These are phyloP conservation scores for Thelonectria olida DNA, from an alignment of 2,329 filamentous ascomycete species.

Conservation along the genomic window DNA sequence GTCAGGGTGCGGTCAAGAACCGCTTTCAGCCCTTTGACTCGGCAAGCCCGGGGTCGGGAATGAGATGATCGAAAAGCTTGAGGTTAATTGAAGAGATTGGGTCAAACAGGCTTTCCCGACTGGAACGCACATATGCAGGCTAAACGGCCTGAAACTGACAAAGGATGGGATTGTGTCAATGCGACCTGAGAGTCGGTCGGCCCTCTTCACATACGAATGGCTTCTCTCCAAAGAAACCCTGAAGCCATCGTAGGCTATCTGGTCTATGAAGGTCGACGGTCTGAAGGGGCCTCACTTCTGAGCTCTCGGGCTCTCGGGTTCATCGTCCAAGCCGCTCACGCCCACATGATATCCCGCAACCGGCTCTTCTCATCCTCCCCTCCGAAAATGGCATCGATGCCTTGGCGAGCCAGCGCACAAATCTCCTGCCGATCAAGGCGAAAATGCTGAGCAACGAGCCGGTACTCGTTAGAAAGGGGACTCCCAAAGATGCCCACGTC, in stretches of 20 bases:
- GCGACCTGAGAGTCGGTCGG: too few species aligned
- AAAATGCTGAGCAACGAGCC: conserved; percentile 77
- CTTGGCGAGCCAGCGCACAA: conserved; percentile 66
- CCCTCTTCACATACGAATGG: too few species aligned
- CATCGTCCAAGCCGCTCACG: not conserved
- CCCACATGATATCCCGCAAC: conserved; percentile 62
- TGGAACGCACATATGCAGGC: not conserved
- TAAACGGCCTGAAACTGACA: too few species aligned
- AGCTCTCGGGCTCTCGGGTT: too few species aligned
- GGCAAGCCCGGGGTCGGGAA: not conserved
- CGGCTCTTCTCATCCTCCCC: conserved; percentile 68
- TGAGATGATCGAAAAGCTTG: conserved; percentile 9
- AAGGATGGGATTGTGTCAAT: too few species aligned
- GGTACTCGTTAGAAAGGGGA: conserved; percentile 79
- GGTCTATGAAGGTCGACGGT: too few species aligned
- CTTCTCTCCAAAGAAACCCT: too few species aligned
- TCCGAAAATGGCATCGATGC: conserved; percentile 73
- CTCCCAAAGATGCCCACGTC: conserved; percentile 86
- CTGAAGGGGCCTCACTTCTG: too few species aligned
- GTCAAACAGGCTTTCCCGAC: not conserved
- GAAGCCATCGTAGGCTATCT: too few species aligned
- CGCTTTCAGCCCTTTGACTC: not conserved
- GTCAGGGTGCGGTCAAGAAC: too few species aligned
- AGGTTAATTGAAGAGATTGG: not conserved
- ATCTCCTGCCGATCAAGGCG: conserved; percentile 57